Evolutionary conservation across 192 early-diverging fungal genomes (phyloP), one percentile per base, ranked within the genome.

Genomic region (Allomyces javanicus): DNA sequence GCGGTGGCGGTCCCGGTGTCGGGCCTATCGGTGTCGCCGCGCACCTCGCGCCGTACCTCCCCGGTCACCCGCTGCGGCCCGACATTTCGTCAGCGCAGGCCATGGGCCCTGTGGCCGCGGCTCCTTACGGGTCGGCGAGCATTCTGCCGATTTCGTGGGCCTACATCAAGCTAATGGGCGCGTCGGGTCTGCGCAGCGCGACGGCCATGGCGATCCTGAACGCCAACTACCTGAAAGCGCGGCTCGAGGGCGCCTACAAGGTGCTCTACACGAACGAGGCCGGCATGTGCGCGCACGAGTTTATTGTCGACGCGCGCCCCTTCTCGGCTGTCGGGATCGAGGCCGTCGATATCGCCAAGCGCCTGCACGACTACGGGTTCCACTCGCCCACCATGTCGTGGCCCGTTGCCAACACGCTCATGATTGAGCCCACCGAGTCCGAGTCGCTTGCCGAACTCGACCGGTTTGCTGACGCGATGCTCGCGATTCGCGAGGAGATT

Each of bases 371-470:
- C 77, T 99, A 97, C 72, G 91, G 94, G 24, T 99, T 99, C 83
- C 96, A 99, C 78, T 86, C 84, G 43, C 96, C 96, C 43, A 99
- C 96, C 72, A 99, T 99, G 96, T 96, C 93, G 22, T 99, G 93
- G 87, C 96, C 96, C 24, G 94, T 97, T 24, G 79, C 90, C 68
- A 95, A 96, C 84, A 99, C 96, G 14, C 85, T 99, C 62, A 99
- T 99, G 96, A 87, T 99, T 70, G 96, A 99, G 80, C 96, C 96
- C 21, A 99, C 96, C 63, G 96, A 99, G 74, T 94, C 91, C 66
- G 96, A 99, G 76, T 80, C 83, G 70, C 86, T 87, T 72, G 83
- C 76, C 68, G 96, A 99, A 77, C 76, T 99, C 21, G 96, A 99
- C 77, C 82, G 90, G 45, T 99, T 99, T 85, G 93, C 90, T 69